Evolutionary conservation across 768 basidiomycete genomes (phyloP), one percentile per base, ranked within the genome.

Genomic region (Tulasnella sp.): DNA sequence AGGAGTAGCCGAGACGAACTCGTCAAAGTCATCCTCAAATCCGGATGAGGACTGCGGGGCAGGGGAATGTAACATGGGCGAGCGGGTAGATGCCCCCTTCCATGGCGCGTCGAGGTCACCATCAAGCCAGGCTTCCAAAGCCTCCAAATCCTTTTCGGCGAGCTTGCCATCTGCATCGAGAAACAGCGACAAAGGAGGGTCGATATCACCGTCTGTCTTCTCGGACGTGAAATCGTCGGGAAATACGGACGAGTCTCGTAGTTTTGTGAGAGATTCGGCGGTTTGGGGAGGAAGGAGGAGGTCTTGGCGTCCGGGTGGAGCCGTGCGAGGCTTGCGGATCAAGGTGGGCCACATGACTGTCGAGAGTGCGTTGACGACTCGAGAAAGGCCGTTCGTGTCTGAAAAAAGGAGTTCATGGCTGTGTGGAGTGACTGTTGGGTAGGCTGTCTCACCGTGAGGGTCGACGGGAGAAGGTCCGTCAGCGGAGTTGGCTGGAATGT

Each of bases 281-380:
- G 62, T 59, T 19, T 40, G 42, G 0, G 67, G 44, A 41, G 67
- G 44, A n/a, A 40, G 35, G 6, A 59, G 26, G 22, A 32, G 9
- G 52, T 59, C 52, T n/a, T 11, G 59, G 12, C 47, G 8, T 22
- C 19, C 5, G 40, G 69, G 26, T 29, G 41, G 42, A 37, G 62
- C 19, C 22, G 34, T 35, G 11, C 22, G 22, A 12, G 37, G 29
- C 37, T 77, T 79, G 29, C 84, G 81, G 64, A 85, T 80, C 86
- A 94, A 88, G 0, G 89, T 89, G 4, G 92, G 89, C 92, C 92
- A 94, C 89, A 94, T 92, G 76, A 94, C 87, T 0, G 92, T 92
- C 78, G 90, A 89, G 59, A 94, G 81, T 12, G 92, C 90, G 77
- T 92, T 91, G 22, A 91, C 76, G 8, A 92, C 87, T 32, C 92